These are phyloP conservation scores for Paulownia fortunei DNA, from an alignment of 257 asterid genomes.

Conservation along the genomic window DNA sequence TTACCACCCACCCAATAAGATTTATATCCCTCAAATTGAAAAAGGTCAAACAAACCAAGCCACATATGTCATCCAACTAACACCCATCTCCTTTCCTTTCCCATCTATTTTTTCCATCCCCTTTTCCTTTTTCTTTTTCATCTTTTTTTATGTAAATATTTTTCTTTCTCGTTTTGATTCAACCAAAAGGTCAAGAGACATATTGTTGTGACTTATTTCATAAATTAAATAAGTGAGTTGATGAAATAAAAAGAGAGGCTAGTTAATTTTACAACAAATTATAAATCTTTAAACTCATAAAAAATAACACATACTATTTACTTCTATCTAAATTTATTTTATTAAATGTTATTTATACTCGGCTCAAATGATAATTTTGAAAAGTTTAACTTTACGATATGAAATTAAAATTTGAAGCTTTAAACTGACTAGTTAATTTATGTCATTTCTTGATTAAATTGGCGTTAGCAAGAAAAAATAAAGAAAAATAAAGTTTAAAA, in stretches of 20 bases:
- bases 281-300: neutral
- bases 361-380: neutral
- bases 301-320: too few relatives aligned
- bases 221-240: neutral
- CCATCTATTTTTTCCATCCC: neutral
- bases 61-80: conserved; percentile 19
- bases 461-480: too few relatives aligned
- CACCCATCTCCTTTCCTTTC: conserved; percentile 11
- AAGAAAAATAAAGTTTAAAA: too few relatives aligned
- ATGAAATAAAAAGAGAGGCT: neutral
- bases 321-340: neutral
- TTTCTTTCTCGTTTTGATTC: neutral
- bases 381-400: too few relatives aligned
- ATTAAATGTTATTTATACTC: neutral
- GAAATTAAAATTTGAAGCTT: too few relatives aligned
- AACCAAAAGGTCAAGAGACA: neutral
- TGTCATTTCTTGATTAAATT: too few relatives aligned
- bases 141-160: neutral
- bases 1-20: neutral
- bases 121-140: neutral
- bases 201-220: too few relatives aligned
- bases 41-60: neutral
- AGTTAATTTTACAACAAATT: neutral
- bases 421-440: too few relatives aligned
- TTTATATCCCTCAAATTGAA: neutral